These are phyloP conservation scores for Ganoderma boninense DNA, from an alignment of 1,284 basidiomycete genomes.

Conservation along the genomic window DNA sequence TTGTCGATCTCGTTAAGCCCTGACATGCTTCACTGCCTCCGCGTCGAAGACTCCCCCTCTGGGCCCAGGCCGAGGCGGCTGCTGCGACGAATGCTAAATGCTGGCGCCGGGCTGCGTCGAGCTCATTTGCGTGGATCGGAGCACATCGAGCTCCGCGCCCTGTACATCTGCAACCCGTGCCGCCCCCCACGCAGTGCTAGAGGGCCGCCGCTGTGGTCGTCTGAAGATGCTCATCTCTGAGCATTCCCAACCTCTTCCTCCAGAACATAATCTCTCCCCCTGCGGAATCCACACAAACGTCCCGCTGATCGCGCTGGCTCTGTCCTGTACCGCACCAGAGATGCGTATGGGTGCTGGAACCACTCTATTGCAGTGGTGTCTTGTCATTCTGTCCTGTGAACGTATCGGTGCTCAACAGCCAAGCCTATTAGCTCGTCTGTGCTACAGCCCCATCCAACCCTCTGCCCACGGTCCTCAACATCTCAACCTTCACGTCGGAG, in stretches of 20 bases:
- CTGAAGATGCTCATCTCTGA: not conserved
- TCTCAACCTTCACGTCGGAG: no score
- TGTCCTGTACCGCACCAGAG: not conserved
- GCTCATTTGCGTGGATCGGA: no score
- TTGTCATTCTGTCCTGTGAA: not conserved
- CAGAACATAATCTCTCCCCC: not conserved
- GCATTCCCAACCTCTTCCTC: not conserved
- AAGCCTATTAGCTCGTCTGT: not conserved
- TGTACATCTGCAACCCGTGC: not conserved
- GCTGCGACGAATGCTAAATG: no score
- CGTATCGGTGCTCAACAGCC: not conserved
- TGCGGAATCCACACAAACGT: not conserved
- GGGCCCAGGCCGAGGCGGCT: no score
- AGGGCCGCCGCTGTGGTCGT: no score
- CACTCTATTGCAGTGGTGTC: not conserved
- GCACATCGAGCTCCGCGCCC: not conserved
- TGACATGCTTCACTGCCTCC: no score
- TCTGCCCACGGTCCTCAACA: no score
- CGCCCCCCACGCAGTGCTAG: no score
- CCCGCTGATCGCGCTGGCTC: not conserved
- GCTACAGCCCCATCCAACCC: not conserved
- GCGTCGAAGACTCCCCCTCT: no score
- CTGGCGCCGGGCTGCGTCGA: no score
- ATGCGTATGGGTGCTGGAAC: no score
- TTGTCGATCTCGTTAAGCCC: no score